Base-by-base conservation (phyloP, 441 rosid species). In the Eutrema salsugineum region DNA sequence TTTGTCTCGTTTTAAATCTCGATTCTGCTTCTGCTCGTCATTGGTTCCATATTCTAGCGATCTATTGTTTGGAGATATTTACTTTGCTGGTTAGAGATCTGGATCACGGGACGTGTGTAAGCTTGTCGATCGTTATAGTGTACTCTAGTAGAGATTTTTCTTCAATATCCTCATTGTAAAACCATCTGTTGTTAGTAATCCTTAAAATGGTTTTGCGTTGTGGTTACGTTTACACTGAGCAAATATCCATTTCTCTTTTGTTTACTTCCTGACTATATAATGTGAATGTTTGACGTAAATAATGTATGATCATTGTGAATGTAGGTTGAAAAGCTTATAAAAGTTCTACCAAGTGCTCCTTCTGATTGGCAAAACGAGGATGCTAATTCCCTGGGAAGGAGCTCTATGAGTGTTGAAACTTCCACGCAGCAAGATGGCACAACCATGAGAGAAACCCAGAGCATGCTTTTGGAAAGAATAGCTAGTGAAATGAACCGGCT, bases 401-500 rank as follows among this genome's bases (percentile, higher is more conserved):
- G 71, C 78, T 78, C 82, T 54, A 49, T 51, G 72, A 83, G 72
- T 74, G 82, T 81, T 67, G 88, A 81, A 27, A 47, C 70, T 55
- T 51, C 85, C 40, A 49, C 76, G 61, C 91, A 74, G 53, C 93
- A 95, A 78, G 88, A 85, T 72, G 99, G 94, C 70, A 81, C 91
- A 11, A 93, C 85, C 83, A 70, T 91, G 68, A 83, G 97, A 63
- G 99, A 95, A 85, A 91, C 97, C 15, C 97, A 93, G 79, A 92
- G 97, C 86, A 89, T 93, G 97, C 93, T 93, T 59, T 79, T 95
- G 73, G 99, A 95, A 78, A 87, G 98, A 83, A 91, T 95, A 82
- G 98, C 99, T 62, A 89, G 89, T 43, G 98, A 93, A 84, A 91
- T 95, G 97, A 95, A 95, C 84, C 85, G 99, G 65, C 88, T 95